Evolutionary conservation across 164 flowering plant species (phyloP).

Genomic region (Chloranthus sessilifolius): DNA sequence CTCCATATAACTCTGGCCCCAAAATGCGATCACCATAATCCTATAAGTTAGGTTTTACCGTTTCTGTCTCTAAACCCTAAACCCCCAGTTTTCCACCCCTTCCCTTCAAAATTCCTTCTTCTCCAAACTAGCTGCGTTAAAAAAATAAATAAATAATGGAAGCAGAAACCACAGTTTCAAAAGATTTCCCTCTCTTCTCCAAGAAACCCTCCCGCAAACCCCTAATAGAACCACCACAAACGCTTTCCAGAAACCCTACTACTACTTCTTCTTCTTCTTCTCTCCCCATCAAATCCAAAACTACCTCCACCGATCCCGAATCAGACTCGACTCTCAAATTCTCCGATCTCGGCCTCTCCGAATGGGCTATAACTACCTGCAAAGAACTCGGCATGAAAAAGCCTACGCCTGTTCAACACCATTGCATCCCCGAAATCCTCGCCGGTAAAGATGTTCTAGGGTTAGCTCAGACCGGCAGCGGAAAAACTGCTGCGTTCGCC

Average conservation of each 20-base stretch:
- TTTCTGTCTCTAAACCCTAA: no score
- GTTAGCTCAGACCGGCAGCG: constrained; percentile 88
- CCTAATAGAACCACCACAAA: no score
- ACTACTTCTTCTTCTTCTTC: constrained; percentile 1
- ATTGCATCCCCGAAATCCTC: constrained; percentile 79
- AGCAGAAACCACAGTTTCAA: constrained; percentile 20
- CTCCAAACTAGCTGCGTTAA: no score
- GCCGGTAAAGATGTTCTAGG: constrained; percentile 79
- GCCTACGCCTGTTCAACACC: constrained; percentile 77
- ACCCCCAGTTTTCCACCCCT: no score
- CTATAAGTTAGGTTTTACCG: no score
- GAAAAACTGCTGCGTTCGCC: constrained; percentile 93
- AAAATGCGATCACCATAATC: no score
- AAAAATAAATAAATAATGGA: no score
- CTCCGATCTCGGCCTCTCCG: constrained; percentile 56
- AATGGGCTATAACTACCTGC: constrained; percentile 67
- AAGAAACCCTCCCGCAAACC: constrained; percentile 10
- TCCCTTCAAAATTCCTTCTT: no score
- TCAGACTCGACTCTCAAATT: constrained; percentile 25
- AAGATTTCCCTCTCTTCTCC: constrained; percentile 31
- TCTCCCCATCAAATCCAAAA: constrained; percentile 1
- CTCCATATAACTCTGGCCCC: no score
- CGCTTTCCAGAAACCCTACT: constrained; percentile 3
- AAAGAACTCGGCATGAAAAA: constrained; percentile 61
- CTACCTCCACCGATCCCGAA: constrained; percentile 3